Evolutionary conservation across 192 early-diverging fungal genomes (phyloP).

Genomic region (Spinellus fusiger): DNA sequence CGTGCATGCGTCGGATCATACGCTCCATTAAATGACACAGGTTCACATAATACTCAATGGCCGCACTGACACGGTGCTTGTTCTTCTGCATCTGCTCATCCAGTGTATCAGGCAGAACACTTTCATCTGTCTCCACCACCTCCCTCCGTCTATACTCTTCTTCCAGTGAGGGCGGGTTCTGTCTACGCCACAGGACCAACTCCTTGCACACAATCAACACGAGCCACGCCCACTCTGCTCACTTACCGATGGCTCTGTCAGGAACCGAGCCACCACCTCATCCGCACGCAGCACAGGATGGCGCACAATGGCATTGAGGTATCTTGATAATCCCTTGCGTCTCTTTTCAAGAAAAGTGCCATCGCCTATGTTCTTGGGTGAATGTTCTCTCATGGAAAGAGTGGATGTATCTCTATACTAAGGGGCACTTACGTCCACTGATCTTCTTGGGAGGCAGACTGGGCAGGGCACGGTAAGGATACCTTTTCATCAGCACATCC

Average conservation of each 20-base stretch:
- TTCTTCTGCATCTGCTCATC: constrained; percentile 45
- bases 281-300: constrained; percentile 70
- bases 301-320: constrained; percentile 67
- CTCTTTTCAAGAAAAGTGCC: constrained; percentile 64
- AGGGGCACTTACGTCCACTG: constrained; percentile 47
- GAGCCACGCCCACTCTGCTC: too few species aligned
- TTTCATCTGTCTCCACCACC: constrained; percentile 19
- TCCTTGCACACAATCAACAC: constrained; percentile 34
- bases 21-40: constrained; percentile 57
- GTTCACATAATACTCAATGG: constrained; percentile 55
- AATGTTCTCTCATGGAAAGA: background rate
- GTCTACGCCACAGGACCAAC: constrained; percentile 50
- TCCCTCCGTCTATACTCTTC: constrained; percentile 49
- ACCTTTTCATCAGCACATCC: constrained; percentile 68
- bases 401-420: background rate
- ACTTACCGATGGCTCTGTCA: constrained; percentile 61
- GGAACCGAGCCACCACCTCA: constrained; percentile 53
- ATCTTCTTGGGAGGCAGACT: constrained; percentile 86
- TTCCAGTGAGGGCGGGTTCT: constrained; percentile 43
- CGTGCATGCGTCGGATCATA: constrained; percentile 55
- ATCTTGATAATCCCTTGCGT: constrained; percentile 62
- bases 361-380: constrained; percentile 40
- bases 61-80: constrained; percentile 35
- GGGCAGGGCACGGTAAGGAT: constrained; percentile 77
- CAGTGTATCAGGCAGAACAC: constrained; percentile 46